A percentile compares a stretch with the other conserved stretches of the same genome.
Conservation (phyloP, 1,139 yeast species). For the Trichomonascaceae sp. region DNA sequence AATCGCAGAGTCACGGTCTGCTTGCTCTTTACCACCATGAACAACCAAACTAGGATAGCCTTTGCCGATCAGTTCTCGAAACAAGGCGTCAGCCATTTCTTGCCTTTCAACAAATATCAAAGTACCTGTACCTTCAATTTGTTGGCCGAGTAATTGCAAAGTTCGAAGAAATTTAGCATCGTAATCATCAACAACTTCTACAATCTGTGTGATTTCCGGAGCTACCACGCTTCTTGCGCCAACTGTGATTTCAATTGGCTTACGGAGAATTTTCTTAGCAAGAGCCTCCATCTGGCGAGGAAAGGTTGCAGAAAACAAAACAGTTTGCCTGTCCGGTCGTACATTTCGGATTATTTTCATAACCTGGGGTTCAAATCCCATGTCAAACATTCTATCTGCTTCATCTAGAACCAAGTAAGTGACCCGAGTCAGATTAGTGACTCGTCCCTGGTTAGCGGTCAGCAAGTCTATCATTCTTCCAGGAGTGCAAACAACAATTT, state of each 20-base stretch:
- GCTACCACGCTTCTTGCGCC: constrained; percentile 85
- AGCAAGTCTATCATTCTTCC: constrained; percentile 89
- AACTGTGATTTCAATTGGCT: constrained; percentile 72
- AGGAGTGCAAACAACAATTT: constrained; percentile 88
- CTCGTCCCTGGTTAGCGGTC: constrained; percentile 76
- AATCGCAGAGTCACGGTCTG: constrained; percentile 73
- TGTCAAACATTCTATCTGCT: constrained; percentile 94
- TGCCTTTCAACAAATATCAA: constrained; percentile 86
- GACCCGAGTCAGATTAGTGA: constrained; percentile 60
- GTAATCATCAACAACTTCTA: constrained; percentile 50
- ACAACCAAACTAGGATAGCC: constrained; percentile 61
- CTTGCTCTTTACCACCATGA: constrained; percentile 92
- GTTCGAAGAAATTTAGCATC: constrained; percentile 51
- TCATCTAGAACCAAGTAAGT: constrained; percentile 88
- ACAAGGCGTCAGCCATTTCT: constrained; percentile 66
- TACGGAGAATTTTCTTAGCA: constrained; percentile 54
- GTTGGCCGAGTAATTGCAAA: constrained; percentile 46
- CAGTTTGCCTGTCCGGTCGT: constrained; percentile 88
- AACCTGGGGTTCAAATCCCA: constrained; percentile 98
- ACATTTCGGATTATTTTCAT: constrained; percentile 70
- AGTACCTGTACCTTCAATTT: constrained; percentile 44
- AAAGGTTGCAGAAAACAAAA: constrained; percentile 89
- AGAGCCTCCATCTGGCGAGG: constrained; percentile 70
- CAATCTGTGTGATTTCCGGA: constrained; percentile 67
- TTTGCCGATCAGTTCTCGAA: constrained; percentile 48